A percentile compares a stretch with the other conserved stretches of the same genome.
Evolutionary conservation across 306 rosid species (phyloP).

Genomic region (Fragaria vesca): DNA sequence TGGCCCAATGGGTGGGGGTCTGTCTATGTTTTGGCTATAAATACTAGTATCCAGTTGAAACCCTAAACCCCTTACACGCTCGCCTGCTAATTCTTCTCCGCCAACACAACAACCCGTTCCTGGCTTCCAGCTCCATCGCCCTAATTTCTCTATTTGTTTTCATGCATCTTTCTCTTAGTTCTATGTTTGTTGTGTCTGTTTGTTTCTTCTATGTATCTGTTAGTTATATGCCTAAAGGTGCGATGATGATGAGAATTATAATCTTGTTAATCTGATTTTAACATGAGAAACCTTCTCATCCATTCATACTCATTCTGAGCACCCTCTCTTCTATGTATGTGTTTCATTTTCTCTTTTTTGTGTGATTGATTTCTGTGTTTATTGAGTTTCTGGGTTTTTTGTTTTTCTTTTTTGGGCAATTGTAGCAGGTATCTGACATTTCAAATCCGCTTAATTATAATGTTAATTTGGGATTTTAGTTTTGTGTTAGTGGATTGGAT

Average conservation of each 20-base stretch:
- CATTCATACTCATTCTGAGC: slow-evolving; percentile 48
- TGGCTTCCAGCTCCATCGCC: background rate
- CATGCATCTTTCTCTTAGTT: background rate
- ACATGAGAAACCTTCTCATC: slow-evolving; percentile 31
- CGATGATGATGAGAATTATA: slow-evolving; percentile 42
- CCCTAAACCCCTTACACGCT: background rate
- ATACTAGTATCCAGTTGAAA: background rate
- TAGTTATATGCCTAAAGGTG: slow-evolving; percentile 6
- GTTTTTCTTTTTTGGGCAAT: background rate
- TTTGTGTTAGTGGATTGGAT: background rate
- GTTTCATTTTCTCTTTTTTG: background rate
- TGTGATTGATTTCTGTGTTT: background rate
- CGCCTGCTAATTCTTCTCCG: background rate
- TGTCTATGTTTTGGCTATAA: background rate
- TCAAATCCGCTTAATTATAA: background rate
- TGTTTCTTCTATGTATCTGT: background rate
- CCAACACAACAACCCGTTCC: background rate
- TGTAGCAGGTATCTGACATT: background rate
- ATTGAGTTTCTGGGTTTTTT: background rate
- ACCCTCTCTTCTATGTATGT: background rate
- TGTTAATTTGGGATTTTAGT: background rate
- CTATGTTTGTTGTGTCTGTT: background rate
- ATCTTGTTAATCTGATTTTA: slow-evolving; percentile 49
- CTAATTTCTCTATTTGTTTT: background rate
- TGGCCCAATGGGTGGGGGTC: background rate